Percentiles rank a stretch among this genome's conserved stretches.
phyloP scores from a whole-genome alignment of 2,329 filamentous ascomycete genomes.

The Fusarium oligoseptatum region DNA sequence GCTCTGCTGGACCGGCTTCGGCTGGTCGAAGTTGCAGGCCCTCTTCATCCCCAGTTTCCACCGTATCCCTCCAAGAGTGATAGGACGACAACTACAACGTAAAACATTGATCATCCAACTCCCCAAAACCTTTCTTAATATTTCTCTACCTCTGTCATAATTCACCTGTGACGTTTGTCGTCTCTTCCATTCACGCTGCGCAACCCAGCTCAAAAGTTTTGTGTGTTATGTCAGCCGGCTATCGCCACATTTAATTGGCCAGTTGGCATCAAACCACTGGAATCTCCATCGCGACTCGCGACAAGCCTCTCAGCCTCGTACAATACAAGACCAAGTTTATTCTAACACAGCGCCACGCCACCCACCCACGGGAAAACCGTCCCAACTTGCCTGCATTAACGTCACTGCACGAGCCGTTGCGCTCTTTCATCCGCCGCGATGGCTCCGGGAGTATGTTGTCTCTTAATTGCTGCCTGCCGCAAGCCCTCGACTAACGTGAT shows the following conservation, averaged over 20 bases:
- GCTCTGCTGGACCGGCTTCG: background rate
- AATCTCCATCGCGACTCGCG: constrained; percentile 38
- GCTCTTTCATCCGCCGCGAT: constrained; percentile 45
- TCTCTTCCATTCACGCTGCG: background rate
- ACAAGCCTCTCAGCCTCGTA: constrained; percentile 43
- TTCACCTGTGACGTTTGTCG: background rate
- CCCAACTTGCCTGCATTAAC: constrained; percentile 7
- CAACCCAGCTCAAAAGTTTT: background rate
- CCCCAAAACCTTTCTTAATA: too few relatives aligned
- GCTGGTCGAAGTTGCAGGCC: background rate
- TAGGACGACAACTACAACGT: background rate
- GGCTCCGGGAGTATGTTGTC: constrained; percentile 56
- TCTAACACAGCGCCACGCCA: constrained; percentile 11
- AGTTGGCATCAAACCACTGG: constrained; percentile 14
- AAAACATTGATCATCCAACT: background rate
- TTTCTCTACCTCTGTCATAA: background rate
- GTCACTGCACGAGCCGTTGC: background rate
- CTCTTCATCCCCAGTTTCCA: background rate
- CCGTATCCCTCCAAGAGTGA: background rate
- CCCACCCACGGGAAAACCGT: constrained; percentile 10
- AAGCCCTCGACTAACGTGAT: constrained; percentile 35
- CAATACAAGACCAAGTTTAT: constrained; percentile 26
- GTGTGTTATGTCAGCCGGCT: constrained; percentile 43
- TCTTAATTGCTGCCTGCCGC: constrained; percentile 1
- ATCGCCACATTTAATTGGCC: constrained; percentile 38